Conservation (phyloP, 2,329 filamentous ascomycete genomes). For the Calcarisporium arbuscula region DNA sequence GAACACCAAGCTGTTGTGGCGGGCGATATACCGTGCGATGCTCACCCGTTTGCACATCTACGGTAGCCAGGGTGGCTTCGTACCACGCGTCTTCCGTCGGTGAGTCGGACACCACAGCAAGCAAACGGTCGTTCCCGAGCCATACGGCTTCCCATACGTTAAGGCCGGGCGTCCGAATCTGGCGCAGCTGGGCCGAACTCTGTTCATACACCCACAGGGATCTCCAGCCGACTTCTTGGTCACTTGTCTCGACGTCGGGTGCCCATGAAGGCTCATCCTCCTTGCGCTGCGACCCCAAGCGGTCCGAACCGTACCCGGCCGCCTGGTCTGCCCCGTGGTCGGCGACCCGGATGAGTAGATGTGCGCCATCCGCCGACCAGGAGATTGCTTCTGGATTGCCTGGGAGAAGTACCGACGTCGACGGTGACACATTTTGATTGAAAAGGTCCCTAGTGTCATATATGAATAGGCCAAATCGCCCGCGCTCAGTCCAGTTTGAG, state of each 20-base stretch:
- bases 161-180: background rate
- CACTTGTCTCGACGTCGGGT: background rate
- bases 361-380: background rate
- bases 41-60: background rate
- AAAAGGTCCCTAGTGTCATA: background rate
- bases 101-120: background rate
- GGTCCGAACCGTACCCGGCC: background rate
- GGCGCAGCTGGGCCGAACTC: background rate
- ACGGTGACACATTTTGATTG: background rate
- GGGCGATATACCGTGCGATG: background rate
- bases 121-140: background rate
- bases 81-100: conserved; percentile 1
- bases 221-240: background rate
- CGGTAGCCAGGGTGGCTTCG: background rate
- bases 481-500: background rate
- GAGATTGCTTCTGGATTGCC: background rate
- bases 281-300: background rate
- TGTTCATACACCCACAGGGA: background rate
- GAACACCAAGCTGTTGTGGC: background rate
- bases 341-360: background rate
- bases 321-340: conserved; percentile 2
- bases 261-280: background rate
- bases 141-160: background rate
- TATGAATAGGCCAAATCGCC: background rate
- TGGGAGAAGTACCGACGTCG: background rate